Evolutionary conservation across 169 alveolate species (phyloP).

Genomic region (Cystoisospora suis): DNA sequence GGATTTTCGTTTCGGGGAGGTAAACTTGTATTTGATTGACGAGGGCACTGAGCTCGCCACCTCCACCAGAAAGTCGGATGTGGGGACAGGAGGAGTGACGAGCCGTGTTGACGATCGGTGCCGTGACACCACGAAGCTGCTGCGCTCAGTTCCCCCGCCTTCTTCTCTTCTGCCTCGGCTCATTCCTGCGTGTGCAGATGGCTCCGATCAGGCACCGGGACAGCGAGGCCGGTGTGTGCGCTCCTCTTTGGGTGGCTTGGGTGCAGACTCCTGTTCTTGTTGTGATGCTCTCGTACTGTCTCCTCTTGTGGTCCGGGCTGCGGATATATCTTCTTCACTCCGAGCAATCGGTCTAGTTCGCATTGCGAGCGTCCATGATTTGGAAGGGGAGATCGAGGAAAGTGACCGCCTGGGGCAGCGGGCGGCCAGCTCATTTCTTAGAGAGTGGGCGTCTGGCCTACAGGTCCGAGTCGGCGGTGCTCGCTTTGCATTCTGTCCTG

Average conservation of each 20-base stretch:
- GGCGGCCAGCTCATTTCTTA: neutral
- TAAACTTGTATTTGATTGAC: neutral
- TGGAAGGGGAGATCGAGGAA: neutral
- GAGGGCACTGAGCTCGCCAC: too few species aligned
- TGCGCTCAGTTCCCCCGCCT: neutral
- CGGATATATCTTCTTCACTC: neutral
- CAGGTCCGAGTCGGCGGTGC: neutral
- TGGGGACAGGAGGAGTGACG: too few species aligned
- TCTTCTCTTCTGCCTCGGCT: conserved; percentile 9
- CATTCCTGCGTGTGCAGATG: too few species aligned
- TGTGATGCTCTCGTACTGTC: neutral
- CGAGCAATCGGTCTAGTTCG: neutral
- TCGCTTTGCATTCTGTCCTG: neutral
- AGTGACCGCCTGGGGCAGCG: neutral
- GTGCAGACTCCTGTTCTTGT: neutral
- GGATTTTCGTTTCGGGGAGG: neutral
- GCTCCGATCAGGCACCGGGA: too few species aligned
- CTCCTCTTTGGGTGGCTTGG: neutral
- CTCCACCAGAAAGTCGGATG: too few species aligned
- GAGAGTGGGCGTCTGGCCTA: neutral
- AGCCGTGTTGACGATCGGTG: too few species aligned
- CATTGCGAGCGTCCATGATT: neutral
- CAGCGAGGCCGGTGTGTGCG: neutral
- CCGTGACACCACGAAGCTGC: neutral
- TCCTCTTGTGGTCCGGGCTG: neutral